Base-by-base conservation (phyloP, 2,329 filamentous ascomycete genomes). In the Emericellopsis cladophorae region DNA sequence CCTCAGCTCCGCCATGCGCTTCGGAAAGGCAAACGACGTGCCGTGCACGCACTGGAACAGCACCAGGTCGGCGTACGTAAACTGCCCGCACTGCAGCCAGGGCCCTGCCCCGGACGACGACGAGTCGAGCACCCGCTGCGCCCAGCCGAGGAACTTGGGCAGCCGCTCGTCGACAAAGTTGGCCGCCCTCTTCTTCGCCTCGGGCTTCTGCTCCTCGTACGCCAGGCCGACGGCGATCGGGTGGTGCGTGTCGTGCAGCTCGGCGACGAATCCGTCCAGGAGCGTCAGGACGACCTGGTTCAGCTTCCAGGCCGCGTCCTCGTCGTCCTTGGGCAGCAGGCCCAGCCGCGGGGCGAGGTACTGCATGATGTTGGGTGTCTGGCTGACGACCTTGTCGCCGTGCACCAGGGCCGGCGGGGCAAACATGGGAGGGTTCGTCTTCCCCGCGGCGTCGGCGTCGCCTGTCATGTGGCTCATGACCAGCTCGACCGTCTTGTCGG, bases 181-280 rank as follows among this genome's bases (percentile, higher is more conserved):
- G 34, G 62, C 62, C 8, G 74, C 68, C 45, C 68, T 72, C 44
- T 65, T 67, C 52, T 77, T 60, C 14, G 77, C 67, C 54, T 85
- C 84, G 1, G 67, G 62, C 55, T 81, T 85, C 59, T 90, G 84
- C 22, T 88, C 81, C 52, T 87, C 81, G 51, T 88, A 90, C 55
- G 79, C 82, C 5, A 72, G 54, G 2, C 57, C 54, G 0, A 62
- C 53, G 2, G 74, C 68, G 40, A 86, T 63, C 1, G 84, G 84
- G 52, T 90, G 84, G 55, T 90, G 84, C 22, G 75, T 78, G 50
- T 89, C 81, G 54, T 89, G 84, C 1, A 76, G 57, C 60, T 89
- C 84, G 48, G 81, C 78, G 51, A 74, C 74, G 37, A 89, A 58
- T 1, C 73, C 73, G 50, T 90, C 84, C 15, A 89, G 59, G 2